Evolutionary conservation across 805 yeast genomes (phyloP), one percentile per base, ranked within the genome.

Genomic region (Candida succiphila): DNA sequence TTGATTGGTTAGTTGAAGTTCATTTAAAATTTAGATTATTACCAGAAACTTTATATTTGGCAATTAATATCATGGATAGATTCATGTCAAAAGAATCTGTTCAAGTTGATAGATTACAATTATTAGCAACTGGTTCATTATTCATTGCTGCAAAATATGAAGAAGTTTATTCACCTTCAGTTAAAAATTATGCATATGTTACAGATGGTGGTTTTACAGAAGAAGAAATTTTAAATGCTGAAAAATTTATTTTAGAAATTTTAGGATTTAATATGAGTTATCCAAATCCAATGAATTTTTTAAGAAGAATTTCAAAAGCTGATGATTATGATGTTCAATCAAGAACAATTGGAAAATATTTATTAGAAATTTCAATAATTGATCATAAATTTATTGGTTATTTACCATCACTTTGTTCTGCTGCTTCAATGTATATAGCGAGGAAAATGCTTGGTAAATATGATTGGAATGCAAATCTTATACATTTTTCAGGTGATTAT

Each of bases 1-100:
- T 87, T n/a, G 95, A 88, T 58, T 87, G 96, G 96, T 65, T 87
- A 44, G 85, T 85, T 9, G 94, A 85, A 52, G 88, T 87, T 53
- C 96, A 86, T 60, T 65, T 76, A 44, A 71, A 84, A 52, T 87
- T 87, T 58, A 70, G 88, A 43, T 67, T 88, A 41, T 65, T 81
- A 28, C 95, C 94, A 1, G 96, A 87, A 57, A 84, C 95, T 7
- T 67, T 88, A 37, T 83, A 75, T 48, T 62, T 87, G 37, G 85
- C 95, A 4, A 79, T 84, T 35, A 86, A 85, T 56, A 58, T 84
- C 35, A 79, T 87, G 84, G 96, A 88, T 59, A 61, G 96, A 43
- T 86, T 82, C 56, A 71, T 88, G 72, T 73, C 87, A 7, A 61
- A 67, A 35, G 86, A 81, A 48, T 65, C 68, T 27, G 88, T 84